phyloP scores from a whole-genome alignment of 345 rosid genomes.

The Sisymbrium irio region DNA sequence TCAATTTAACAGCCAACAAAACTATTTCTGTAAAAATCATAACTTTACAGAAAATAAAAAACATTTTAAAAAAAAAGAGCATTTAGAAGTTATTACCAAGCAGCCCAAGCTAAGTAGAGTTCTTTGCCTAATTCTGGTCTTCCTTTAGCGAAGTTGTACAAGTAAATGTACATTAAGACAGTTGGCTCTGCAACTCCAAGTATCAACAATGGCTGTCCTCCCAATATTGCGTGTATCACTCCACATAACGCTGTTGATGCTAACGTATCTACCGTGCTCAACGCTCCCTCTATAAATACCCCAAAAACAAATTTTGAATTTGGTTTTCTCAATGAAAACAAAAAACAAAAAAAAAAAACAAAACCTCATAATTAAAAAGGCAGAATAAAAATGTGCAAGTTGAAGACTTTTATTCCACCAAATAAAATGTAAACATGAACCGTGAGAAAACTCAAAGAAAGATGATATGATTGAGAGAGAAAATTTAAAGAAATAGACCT shows the following conservation, averaged over 20 bases:
- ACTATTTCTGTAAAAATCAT: not conserved
- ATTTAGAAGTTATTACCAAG: constrained; percentile 48
- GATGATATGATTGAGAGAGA: not conserved
- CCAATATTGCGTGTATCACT: constrained; percentile 75
- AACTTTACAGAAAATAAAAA: not conserved
- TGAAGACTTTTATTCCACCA: constrained; percentile 3
- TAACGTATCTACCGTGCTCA: constrained; percentile 72
- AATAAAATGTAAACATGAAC: constrained; percentile 16
- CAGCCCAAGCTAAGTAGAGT: constrained; percentile 81
- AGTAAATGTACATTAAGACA: constrained; percentile 69
- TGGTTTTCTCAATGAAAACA: not conserved
- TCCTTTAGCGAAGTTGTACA: constrained; percentile 67
- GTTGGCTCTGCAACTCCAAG: constrained; percentile 91
- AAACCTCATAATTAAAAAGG: not conserved
- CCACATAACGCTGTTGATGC: constrained; percentile 80
- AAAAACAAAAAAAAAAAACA: not conserved
- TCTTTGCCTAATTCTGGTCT: constrained; percentile 56
- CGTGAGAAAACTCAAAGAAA: not conserved
- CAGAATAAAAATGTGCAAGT: constrained; percentile 17
- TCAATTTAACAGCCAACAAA: constrained; percentile 14
- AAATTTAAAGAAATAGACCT: constrained; percentile 32
- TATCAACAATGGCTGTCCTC: constrained; percentile 81
- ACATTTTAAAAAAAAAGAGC: not conserved
- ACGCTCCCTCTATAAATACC: constrained; percentile 55
- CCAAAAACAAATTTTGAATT: not conserved